A percentile compares a stretch with the other conserved stretches of the same genome.
Evolutionary conservation across 1,139 yeast genomes (phyloP).

Genomic region (Blastobotrys serpentis): DNA sequence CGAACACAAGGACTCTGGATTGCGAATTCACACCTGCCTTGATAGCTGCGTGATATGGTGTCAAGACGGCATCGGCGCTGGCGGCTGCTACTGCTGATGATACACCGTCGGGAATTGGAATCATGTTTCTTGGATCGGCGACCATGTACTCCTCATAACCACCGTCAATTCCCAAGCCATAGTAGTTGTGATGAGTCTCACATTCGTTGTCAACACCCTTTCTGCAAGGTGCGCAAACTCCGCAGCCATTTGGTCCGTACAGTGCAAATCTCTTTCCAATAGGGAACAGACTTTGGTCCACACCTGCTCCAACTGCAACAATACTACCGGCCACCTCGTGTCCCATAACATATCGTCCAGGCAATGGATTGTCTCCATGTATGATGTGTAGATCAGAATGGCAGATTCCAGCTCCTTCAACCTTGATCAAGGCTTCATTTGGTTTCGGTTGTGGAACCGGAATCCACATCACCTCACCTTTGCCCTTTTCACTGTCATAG

Average conservation of each 20-base stretch:
- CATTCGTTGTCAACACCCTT: conserved; percentile 47
- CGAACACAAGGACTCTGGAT: conserved; percentile 46
- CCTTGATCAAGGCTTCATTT: conserved; percentile 45
- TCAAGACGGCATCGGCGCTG: conserved; percentile 51
- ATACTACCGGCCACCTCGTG: conserved; percentile 55
- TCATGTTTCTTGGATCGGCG: conserved; percentile 26
- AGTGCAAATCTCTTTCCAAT: conserved; percentile 45
- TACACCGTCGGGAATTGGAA: conserved; percentile 49
- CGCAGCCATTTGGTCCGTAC: conserved; percentile 45
- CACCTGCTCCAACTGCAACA: conserved; percentile 42
- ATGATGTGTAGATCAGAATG: conserved; percentile 51
- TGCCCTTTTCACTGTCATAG: conserved; percentile 5
- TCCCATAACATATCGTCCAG: conserved; percentile 47
- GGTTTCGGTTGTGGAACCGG: conserved; percentile 45
- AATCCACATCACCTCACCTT: conserved; percentile 19
- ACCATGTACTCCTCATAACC: conserved; percentile 52
- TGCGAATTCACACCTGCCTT: conserved; percentile 41
- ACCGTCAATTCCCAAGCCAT: conserved; percentile 48
- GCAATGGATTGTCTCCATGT: conserved; percentile 34
- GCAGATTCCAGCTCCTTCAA: conserved; percentile 56
- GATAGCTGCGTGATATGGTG: conserved; percentile 52
- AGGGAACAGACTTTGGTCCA: conserved; percentile 33
- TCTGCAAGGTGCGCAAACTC: conserved; percentile 46
- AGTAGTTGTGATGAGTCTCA: conserved; percentile 23
- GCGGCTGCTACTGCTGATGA: conserved; percentile 50